Evolutionary conservation across 225 moss, liverwort and hornwort species (phyloP).

Genomic region (Pleurozium schreberi): DNA sequence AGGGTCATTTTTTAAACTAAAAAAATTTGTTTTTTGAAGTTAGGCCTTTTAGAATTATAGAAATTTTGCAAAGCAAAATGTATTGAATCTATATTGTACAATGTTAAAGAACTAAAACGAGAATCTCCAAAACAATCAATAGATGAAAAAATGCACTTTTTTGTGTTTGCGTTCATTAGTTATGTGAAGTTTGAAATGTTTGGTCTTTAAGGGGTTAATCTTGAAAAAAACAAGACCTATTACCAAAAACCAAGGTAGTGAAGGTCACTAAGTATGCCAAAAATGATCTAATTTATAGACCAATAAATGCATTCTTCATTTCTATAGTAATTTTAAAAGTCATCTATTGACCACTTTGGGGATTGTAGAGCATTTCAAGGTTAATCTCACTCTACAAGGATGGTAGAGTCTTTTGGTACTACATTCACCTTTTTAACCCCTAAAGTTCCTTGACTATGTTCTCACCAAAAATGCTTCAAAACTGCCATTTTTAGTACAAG

Average conservation of each 20-base stretch:
- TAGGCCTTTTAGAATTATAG: fast-evolving
- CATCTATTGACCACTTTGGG: not conserved
- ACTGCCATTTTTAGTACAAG: too few relatives aligned
- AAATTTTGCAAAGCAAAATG: not conserved
- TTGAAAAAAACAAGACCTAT: fast-evolving
- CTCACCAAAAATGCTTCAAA: too few relatives aligned
- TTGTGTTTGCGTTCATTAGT: not conserved
- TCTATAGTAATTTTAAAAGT: not conserved
- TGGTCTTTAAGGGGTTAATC: fast-evolving
- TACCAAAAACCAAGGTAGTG: too few relatives aligned
- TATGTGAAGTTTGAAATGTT: not conserved
- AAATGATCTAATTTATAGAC: not conserved
- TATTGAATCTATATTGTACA: not conserved
- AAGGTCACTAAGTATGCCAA: fast-evolving
- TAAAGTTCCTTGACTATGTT: too few relatives aligned
- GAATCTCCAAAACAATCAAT: not conserved
- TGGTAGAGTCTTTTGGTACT: not conserved
- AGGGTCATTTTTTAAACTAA: not conserved
- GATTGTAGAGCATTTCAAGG: fast-evolving
- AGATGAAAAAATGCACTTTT: not conserved
- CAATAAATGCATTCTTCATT: not conserved
- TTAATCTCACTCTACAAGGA: not conserved
- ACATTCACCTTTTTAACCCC: not conserved
- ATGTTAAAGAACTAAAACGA: not conserved
- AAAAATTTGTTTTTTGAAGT: not conserved